Conservation (phyloP, 2,329 filamentous ascomycete species). For the Emmonsiellopsis sp. region DNA sequence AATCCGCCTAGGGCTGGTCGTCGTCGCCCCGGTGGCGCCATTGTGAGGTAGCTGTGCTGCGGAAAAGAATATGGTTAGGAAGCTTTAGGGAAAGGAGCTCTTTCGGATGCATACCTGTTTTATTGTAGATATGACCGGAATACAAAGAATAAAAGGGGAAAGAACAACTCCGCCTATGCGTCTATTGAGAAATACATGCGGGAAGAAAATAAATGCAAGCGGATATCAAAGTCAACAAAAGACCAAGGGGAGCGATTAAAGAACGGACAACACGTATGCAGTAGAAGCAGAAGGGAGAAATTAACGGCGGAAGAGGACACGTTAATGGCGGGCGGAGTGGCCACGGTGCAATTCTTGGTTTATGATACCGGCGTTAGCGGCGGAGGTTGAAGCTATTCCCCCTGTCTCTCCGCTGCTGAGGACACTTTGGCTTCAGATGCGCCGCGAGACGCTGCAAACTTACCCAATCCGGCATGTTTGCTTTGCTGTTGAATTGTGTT, state of each 20-base stretch:
- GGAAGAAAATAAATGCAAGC: not conserved
- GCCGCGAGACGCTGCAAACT: slow-evolving; percentile 9
- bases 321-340: slow-evolving; percentile 4
- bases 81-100: not conserved
- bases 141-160: not conserved
- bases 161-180: not conserved
- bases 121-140: not conserved
- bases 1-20: slow-evolving; percentile 23
- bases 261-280: not conserved
- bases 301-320: slow-evolving; percentile 8
- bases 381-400: not conserved
- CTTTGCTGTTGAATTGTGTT: not conserved
- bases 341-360: not conserved
- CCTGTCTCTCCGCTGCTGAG: slow-evolving; percentile 2
- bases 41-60: slow-evolving; percentile 15
- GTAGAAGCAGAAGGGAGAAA: not conserved
- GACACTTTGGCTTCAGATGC: slow-evolving; percentile 14
- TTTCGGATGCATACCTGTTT: not conserved
- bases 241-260: not conserved
- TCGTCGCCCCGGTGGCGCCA: slow-evolving; percentile 37
- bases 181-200: not conserved
- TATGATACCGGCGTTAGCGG: not conserved
- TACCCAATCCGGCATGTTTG: slow-evolving; percentile 9
- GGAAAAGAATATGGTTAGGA: not conserved
- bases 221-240: not conserved